A percentile compares a stretch with the other conserved stretches of the same genome.
These are phyloP conservation scores for Monosporascus ibericus DNA, from an alignment of 2,329 filamentous ascomycete genomes.

Conservation along the genomic window DNA sequence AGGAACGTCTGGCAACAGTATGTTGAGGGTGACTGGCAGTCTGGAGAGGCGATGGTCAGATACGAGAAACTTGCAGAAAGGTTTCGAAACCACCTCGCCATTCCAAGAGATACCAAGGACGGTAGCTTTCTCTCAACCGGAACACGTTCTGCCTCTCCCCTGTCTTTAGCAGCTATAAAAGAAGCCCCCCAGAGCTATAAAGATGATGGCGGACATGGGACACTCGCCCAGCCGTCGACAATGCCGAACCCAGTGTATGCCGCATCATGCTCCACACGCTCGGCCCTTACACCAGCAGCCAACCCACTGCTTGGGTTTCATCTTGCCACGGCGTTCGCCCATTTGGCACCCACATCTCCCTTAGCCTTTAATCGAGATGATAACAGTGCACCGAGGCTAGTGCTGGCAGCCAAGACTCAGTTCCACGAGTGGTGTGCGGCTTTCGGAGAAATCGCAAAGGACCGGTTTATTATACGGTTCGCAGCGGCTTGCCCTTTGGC, in stretches of 20 bases:
- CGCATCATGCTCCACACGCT: slow-evolving; percentile 25
- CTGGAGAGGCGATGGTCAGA: slow-evolving; percentile 2
- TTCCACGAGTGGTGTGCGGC: slow-evolving; percentile 41
- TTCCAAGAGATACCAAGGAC: background rate
- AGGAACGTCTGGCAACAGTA: slow-evolving; percentile 35
- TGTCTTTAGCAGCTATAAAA: slow-evolving; percentile 19
- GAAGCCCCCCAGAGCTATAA: slow-evolving; percentile 17
- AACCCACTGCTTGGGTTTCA: slow-evolving; percentile 53
- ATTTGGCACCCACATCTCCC: slow-evolving; percentile 32
- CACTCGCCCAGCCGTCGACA: slow-evolving; percentile 12
- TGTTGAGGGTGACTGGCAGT: slow-evolving; percentile 7
- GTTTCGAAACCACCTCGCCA: background rate
- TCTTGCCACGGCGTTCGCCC: slow-evolving; percentile 41
- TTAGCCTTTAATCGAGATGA: slow-evolving; percentile 19
- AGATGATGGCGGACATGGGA: slow-evolving; percentile 32
- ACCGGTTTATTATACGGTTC: slow-evolving; percentile 37
- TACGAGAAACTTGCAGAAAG: background rate
- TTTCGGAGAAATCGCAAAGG: slow-evolving; percentile 25
- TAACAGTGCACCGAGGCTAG: slow-evolving; percentile 15
- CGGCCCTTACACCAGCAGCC: slow-evolving; percentile 39
- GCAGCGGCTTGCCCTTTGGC: slow-evolving; percentile 41
- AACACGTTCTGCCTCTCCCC: slow-evolving; percentile 33
- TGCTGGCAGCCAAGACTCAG: slow-evolving; percentile 34
- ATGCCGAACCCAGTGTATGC: slow-evolving; percentile 42
- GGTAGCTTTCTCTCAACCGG: slow-evolving; percentile 16